Percentiles rank a stretch among this genome's conserved stretches.
Conservation (phyloP, 495 filamentous ascomycete species). For the Penicillium odoratum region DNA sequence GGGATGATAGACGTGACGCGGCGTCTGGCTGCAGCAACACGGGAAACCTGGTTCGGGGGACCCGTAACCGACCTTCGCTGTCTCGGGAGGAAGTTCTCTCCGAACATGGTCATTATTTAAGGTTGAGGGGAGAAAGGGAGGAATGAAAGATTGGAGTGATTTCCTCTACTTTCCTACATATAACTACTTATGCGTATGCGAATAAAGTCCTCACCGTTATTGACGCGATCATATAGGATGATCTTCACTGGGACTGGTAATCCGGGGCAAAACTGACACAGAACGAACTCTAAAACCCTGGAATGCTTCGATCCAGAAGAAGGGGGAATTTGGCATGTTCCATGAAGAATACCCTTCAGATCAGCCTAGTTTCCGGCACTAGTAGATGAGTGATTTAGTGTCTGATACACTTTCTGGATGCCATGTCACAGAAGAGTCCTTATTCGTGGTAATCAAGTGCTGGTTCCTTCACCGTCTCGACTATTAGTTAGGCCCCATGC, state of each 20-base stretch:
- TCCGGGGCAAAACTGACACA: neutral
- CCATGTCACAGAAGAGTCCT: constrained; percentile 5
- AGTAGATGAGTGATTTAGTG: constrained; percentile 16
- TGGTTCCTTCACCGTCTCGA: neutral
- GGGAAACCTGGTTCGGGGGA: constrained; percentile 5
- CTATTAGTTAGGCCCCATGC: neutral
- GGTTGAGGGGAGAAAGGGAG: neutral
- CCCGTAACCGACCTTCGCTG: neutral
- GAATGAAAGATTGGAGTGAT: neutral
- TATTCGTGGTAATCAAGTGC: constrained; percentile 6
- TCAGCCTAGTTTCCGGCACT: constrained; percentile 7
- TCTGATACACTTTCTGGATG: constrained; percentile 16
- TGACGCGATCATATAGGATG: neutral
- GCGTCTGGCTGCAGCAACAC: constrained; percentile 5
- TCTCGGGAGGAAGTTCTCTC: too few species aligned
- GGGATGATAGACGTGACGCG: constrained; percentile 25
- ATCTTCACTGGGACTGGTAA: neutral
- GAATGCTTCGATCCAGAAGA: neutral
- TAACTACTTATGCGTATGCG: neutral
- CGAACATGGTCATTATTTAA: neutral
- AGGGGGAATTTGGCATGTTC: neutral
- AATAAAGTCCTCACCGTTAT: neutral
- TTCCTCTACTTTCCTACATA: neutral
- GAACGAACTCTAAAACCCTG: neutral
- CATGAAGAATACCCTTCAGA: neutral